Conservation (phyloP, 1,284 basidiomycete genomes). For the Pseudomicrostroma phylloplanum region DNA sequence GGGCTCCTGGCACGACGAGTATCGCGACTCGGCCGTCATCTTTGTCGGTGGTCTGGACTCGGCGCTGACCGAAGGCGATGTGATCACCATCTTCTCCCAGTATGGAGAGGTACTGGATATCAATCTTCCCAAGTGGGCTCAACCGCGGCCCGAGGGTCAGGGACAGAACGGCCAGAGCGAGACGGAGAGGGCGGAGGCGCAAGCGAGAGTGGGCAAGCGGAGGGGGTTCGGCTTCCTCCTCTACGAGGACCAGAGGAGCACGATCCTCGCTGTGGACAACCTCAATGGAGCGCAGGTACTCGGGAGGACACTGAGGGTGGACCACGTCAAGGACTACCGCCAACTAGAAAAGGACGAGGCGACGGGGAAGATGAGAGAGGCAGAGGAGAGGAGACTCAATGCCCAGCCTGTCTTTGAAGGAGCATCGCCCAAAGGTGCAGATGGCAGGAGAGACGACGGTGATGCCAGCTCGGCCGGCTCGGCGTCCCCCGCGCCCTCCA, state of each 20-base stretch:
- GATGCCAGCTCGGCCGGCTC: slow-evolving; percentile 53
- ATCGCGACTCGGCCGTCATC: slow-evolving; percentile 94
- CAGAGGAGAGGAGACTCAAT: slow-evolving; percentile 56
- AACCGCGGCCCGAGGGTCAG: neutral
- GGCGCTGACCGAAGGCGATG: slow-evolving; percentile 85
- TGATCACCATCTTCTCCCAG: slow-evolving; percentile 95
- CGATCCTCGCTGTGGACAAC: slow-evolving; percentile 94
- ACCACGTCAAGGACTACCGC: slow-evolving; percentile 90
- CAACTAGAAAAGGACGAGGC: slow-evolving; percentile 72
- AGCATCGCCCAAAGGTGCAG: slow-evolving; percentile 3
- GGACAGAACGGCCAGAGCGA: neutral
- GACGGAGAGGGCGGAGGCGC: slow-evolving; percentile 56
- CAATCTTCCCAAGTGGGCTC: slow-evolving; percentile 64
- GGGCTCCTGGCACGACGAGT: slow-evolving; percentile 92
- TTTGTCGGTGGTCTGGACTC: slow-evolving; percentile 63
- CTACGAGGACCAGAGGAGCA: slow-evolving; percentile 97
- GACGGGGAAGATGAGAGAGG: slow-evolving; percentile 75
- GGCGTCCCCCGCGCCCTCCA: slow-evolving; percentile 51
- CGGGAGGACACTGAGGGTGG: slow-evolving; percentile 74
- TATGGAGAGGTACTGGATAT: slow-evolving; percentile 93
- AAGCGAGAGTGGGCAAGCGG: slow-evolving; percentile 57
- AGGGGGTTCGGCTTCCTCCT: slow-evolving; percentile 93
- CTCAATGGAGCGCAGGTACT: slow-evolving; percentile 88
- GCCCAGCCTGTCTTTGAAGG: slow-evolving; percentile 25
- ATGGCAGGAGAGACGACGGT: neutral